Evolutionary conservation across 176 grass and related monocot species (phyloP).

Genomic region (Triticum timopheevii): DNA sequence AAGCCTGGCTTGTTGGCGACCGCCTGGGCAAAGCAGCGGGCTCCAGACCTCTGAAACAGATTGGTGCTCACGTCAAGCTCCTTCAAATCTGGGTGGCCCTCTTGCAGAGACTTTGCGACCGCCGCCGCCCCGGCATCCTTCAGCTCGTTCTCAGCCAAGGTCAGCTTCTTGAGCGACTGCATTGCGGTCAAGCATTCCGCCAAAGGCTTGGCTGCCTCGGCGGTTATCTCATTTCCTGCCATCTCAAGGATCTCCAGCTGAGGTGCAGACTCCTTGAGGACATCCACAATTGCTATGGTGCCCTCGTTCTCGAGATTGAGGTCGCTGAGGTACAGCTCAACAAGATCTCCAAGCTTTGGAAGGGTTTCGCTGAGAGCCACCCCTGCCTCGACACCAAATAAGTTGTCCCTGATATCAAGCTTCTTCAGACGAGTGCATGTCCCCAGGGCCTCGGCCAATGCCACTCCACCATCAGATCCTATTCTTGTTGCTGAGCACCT

Average conservation of each 20-base stretch:
- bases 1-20: not conserved
- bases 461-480: not conserved
- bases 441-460: not conserved
- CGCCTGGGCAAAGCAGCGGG: not conserved
- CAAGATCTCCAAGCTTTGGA: not conserved
- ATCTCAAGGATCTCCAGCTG: not conserved
- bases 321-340: not conserved
- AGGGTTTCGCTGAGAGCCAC: not conserved
- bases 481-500: conserved; percentile 5
- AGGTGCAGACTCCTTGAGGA: not conserved
- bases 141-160: not conserved
- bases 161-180: conserved; percentile 14
- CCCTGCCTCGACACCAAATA: conserved; percentile 1
- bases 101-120: not conserved
- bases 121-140: not conserved
- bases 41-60: not conserved
- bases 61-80: conserved; percentile 7
- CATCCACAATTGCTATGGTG: not conserved
- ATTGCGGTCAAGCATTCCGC: not conserved
- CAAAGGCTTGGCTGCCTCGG: not conserved
- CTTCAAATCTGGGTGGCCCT: not conserved
- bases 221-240: not conserved
- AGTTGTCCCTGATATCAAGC: conserved; percentile 5
- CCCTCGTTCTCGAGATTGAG: not conserved
- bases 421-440: not conserved